Evolutionary conservation across 495 filamentous ascomycete species (phyloP), one percentile per base, ranked within the genome.

Genomic region (Neurospora sp.): DNA sequence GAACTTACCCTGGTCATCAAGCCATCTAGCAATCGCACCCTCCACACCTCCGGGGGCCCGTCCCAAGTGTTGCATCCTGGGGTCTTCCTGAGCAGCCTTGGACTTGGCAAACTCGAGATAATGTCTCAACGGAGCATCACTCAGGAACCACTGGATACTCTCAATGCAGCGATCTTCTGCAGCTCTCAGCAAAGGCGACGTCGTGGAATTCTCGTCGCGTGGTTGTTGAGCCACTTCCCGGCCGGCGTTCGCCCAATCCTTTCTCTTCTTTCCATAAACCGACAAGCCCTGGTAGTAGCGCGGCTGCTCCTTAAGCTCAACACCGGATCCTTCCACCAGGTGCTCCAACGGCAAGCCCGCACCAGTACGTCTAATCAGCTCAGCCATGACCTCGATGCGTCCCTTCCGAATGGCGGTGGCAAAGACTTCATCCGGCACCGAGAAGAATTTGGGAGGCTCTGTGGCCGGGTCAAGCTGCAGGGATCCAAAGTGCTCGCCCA

Each of bases 201-300:
- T 78, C 2, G 77, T 73, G 40, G 71, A 65, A 35, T 65, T 65
- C 14, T 31, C 69, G 6, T 74, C 81, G 2, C 72, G 74, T 3
- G 75, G 18, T 39, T 74, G 75, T 20, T 73, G 53, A 12, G 78
- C 76, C 4, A 80, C 74, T 11, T 82, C 83, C 7, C 87, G 82
- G 18, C 86, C 86, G n/a, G 85, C 85, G 20, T 79, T 80, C 0
- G 90, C 90, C 91, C 90, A 86, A 69, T 85, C 84, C 65, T 78
- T 77, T 71, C 81, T 86, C 84, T 93, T 93, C 78, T 88, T 88
- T 2, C 92, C 91, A 74, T 90, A 88, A 11, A 94, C 88, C 10
- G 85, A 91, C 68, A 93, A 78, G 0, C 92, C 91, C 74, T 90
- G 91, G 74, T 94, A 93, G 77, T 88, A 92, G 16, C 82, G 83